Conservation (phyloP, 805 yeast species). For the Wickerhamiella qilinensis region DNA sequence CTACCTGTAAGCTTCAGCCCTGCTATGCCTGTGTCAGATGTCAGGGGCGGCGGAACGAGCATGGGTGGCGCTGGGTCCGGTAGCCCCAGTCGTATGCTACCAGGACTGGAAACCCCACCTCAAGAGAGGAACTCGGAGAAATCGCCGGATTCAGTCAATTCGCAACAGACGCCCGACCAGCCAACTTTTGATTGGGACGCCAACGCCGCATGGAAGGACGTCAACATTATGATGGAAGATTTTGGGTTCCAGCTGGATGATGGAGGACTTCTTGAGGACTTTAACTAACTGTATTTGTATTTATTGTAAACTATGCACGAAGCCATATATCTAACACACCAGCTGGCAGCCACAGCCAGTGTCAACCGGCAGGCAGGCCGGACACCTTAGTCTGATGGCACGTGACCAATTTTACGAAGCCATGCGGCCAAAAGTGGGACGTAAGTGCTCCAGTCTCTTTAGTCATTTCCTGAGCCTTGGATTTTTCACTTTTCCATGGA, state of each 20-base stretch:
- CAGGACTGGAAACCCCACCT: constrained; percentile 1
- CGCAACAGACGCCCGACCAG: constrained; percentile 3
- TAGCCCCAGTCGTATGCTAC: no score
- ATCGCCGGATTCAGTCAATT: constrained; percentile 1
- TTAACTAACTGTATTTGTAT: not conserved
- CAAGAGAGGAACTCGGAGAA: no score
- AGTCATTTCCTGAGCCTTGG: no score
- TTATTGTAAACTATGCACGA: no score
- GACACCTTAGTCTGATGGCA: no score
- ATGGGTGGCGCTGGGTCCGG: not conserved
- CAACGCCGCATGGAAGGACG: constrained; percentile 59
- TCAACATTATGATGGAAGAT: constrained; percentile 78
- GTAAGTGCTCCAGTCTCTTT: no score
- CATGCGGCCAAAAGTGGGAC: no score
- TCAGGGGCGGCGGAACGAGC: not conserved
- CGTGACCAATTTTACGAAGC: no score
- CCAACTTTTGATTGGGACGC: constrained; percentile 26
- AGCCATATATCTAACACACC: no score
- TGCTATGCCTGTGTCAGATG: not conserved
- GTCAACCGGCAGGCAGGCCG: no score
- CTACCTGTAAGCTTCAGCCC: no score
- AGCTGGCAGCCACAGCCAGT: no score
- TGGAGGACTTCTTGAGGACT: not conserved
- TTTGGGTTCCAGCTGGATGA: constrained; percentile 64
- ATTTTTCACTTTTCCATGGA: constrained; percentile 1